Percentiles rank a stretch among this genome's conserved stretches.
Conservation (phyloP, 2,329 filamentous ascomycete genomes). For the Xylariales sp. region DNA sequence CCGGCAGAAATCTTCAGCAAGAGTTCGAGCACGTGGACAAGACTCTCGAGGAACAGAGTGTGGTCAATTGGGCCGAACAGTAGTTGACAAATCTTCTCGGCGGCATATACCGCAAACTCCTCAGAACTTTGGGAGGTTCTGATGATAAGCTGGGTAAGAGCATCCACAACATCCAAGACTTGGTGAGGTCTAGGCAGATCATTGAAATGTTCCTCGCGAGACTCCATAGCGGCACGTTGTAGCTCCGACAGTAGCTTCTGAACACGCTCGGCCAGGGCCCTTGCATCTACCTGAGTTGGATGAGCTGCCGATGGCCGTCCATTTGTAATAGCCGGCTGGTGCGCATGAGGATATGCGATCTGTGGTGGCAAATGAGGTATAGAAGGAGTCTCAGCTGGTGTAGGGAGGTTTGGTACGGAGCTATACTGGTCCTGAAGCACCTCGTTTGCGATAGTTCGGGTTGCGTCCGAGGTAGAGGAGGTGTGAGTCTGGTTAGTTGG, state of each 20-base stretch:
- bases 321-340: slow-evolving; percentile 39
- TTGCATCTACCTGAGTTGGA: slow-evolving; percentile 45
- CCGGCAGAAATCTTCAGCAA: slow-evolving; percentile 51
- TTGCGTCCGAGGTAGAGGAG: slow-evolving; percentile 56
- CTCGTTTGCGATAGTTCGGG: slow-evolving; percentile 58
- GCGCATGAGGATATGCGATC: slow-evolving; percentile 52
- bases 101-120: slow-evolving; percentile 54
- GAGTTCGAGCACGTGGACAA: slow-evolving; percentile 59
- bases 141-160: slow-evolving; percentile 58
- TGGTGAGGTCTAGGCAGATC: slow-evolving; percentile 55
- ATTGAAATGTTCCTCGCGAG: slow-evolving; percentile 54
- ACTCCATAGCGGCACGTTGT: slow-evolving; percentile 46
- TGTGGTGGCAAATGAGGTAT: slow-evolving; percentile 50
- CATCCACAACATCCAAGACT: slow-evolving; percentile 60
- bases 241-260: slow-evolving; percentile 56
- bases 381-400: slow-evolving; percentile 54
- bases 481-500: slow-evolving; percentile 52
- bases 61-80: slow-evolving; percentile 50
- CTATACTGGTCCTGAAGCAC: slow-evolving; percentile 59
- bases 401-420: slow-evolving; percentile 52
- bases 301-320: slow-evolving; percentile 38
- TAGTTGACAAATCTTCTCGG: slow-evolving; percentile 53
- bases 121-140: slow-evolving; percentile 59
- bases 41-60: slow-evolving; percentile 54
- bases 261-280: slow-evolving; percentile 49